phyloP scores from a whole-genome alignment of 169 alveolate genomes.

The Babesia bovis region DNA sequence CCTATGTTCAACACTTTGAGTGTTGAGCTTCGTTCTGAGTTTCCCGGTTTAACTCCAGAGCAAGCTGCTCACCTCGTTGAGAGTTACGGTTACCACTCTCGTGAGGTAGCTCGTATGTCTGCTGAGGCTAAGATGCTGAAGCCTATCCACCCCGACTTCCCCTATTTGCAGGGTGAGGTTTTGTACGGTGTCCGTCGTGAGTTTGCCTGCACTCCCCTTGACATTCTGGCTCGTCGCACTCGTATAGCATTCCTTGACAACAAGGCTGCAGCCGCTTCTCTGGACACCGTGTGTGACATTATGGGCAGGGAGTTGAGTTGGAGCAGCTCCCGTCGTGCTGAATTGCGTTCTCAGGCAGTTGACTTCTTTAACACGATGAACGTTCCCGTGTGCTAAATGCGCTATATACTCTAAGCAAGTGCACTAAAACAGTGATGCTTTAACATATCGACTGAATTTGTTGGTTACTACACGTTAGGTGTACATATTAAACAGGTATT shows the following conservation, averaged over 20 bases:
- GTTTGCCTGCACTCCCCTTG: conserved; percentile 77
- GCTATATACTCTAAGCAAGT: not conserved
- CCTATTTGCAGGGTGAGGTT: conserved; percentile 77
- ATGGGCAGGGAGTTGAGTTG: conserved; percentile 72
- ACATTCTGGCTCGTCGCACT: conserved; percentile 78
- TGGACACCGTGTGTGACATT: conserved; percentile 53
- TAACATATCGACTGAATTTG: no score
- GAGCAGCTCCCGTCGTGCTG: conserved; percentile 45
- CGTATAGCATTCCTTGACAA: conserved; percentile 78
- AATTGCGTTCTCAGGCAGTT: conserved; percentile 61
- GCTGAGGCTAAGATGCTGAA: conserved; percentile 59
- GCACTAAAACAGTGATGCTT: no score
- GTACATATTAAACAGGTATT: no score
- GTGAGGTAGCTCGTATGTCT: conserved; percentile 72
- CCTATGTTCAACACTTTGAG: conserved; percentile 69
- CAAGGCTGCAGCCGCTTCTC: conserved; percentile 54
- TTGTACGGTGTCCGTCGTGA: conserved; percentile 75
- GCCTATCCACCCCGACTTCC: conserved; percentile 69
- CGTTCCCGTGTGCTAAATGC: conserved; percentile 11
- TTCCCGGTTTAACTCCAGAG: conserved; percentile 54
- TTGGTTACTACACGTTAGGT: no score
- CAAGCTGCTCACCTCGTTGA: conserved; percentile 71
- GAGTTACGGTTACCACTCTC: conserved; percentile 77
- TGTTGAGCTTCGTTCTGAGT: conserved; percentile 50
- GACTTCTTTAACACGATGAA: conserved; percentile 52